phyloP scores from a whole-genome alignment of 1,284 basidiomycete genomes.

The Kwoniella shivajii region DNA sequence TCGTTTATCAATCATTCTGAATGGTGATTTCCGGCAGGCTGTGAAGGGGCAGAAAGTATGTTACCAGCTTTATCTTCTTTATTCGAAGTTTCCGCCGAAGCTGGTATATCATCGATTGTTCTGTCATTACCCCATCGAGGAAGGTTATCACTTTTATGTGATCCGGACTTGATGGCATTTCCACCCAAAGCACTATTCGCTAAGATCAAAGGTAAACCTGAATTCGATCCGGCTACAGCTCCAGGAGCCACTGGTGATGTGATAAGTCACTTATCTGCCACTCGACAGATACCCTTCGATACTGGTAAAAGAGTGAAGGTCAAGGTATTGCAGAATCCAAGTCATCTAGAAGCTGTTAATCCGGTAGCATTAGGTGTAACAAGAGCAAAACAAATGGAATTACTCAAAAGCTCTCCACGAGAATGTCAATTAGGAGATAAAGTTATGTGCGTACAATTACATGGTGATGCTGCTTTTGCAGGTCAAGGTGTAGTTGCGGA shows the following conservation, averaged over 20 bases:
- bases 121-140: conserved; percentile 69
- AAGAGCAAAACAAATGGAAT: conserved; percentile 84
- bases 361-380: conserved; percentile 86
- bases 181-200: conserved; percentile 71
- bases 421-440: conserved; percentile 79
- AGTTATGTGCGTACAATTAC: conserved; percentile 83
- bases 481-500: conserved; percentile 92
- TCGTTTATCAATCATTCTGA: background rate
- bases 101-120: conserved; percentile 69
- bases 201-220: conserved; percentile 78
- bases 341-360: conserved; percentile 82
- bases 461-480: conserved; percentile 85
- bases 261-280: conserved; percentile 73
- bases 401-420: conserved; percentile 64
- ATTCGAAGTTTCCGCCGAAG: conserved; percentile 60
- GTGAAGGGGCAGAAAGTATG: conserved; percentile 87
- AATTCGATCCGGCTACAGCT: conserved; percentile 64
- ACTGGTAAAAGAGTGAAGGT: conserved; percentile 62
- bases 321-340: conserved; percentile 81
- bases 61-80: conserved; percentile 76
- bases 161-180: conserved; percentile 67
- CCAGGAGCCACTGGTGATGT: conserved; percentile 77
- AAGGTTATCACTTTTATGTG: conserved; percentile 77
- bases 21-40: conserved; percentile 17
- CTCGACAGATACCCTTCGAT: conserved; percentile 24